Base-by-base conservation (phyloP, 129 eudicot species). In the Artemisia tridentata region DNA sequence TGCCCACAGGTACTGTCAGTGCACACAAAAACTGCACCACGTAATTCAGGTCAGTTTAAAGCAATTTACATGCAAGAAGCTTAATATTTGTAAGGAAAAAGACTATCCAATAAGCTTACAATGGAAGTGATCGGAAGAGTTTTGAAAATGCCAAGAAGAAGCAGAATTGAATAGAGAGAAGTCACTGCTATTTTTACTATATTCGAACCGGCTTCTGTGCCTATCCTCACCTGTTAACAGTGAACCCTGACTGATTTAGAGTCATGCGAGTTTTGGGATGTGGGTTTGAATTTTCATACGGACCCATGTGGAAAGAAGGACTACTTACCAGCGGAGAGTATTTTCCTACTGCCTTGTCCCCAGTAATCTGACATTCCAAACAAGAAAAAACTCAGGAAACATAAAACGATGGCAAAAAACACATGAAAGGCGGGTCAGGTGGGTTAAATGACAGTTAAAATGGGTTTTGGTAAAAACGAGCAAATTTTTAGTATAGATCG, bases 251-350 rank as follows among this genome's bases (percentile, higher is more conserved):
- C 47, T 10, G 10, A 23, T 10, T 51, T 49, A 69, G 54, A 57
- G 67, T 72, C 67, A 18, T 15, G 53, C 38, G 13, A 8, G 48
- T 23, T 56, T 67, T 38, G 46, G 19, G 45, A 46, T 10, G 67
- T 27, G 41, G 68, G 67, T 67, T 59, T 9, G 27, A n/a, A 13
- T 75, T 18, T 55, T 65, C 43, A 53, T 14, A 25, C 17, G 18
- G 59, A 65, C 4, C 47, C 27, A 10, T 2, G 1, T 55, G 50
- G 52, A 52, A 53, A 38, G 53, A 5, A 15, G 52, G 81, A 72
- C 68, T 72, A 69, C 89, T 80, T 67, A 92, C 98, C 92, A 93
- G 67, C 19, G 97, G 99, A 43, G 99, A 93, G 72, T 81, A 46
- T 75, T 93, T 93, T 38, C 92, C 92, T 49, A 90, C 97, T 31